Evolutionary conservation across 164 flowering plant species (phyloP), one percentile per base, ranked within the genome.

Genomic region (Brasenia schreberi): DNA sequence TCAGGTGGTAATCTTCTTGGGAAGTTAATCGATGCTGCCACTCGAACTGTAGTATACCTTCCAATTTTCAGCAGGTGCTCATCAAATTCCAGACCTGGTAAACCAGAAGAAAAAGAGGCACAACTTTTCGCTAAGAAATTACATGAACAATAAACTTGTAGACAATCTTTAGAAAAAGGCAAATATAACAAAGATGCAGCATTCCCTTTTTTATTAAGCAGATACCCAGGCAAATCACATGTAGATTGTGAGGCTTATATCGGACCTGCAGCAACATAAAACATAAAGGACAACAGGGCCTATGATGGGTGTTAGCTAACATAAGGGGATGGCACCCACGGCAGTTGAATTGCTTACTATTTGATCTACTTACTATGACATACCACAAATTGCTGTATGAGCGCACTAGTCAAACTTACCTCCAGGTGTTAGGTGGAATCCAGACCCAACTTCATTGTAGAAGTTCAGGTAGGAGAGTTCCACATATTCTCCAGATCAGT

Each of bases 361-460:
- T 14, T 14, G 16, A 14, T 14, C 10, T 49, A 9, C 56, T 49
- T 49, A 14, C 10, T 9, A 9, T 49, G 16, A 0, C 16, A 49
- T 9, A 14, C 56, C 56, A 49, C 10, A 49, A 9, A 9, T 9
- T 49, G 53, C 53, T 45, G 53, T 7, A 12, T 45, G 63, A 60
- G 63, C 9, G n/a, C 19, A 60, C n/a, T 6, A 60, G n/a, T n/a
- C 9, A 60, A n/a, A n/a, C 19, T 9, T 60, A 60, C 63, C 63
- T 60, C 63, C 63, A n/a, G 63, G 63, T 60, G 63, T 60, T 6
- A 60, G 63, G 63, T 60, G 63, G 63, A 60, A 60, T 9, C 63
- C 63, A 9, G 63, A 60, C 18, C 63, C 63, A n/a, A 17, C n/a
- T 60, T 60, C 27, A 60, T 19, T 60, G n/a, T 60, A 60, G 27